Evolutionary conservation across 768 basidiomycete species (phyloP), one percentile per base, ranked within the genome.

Genomic region (Lyophyllum atratum): DNA sequence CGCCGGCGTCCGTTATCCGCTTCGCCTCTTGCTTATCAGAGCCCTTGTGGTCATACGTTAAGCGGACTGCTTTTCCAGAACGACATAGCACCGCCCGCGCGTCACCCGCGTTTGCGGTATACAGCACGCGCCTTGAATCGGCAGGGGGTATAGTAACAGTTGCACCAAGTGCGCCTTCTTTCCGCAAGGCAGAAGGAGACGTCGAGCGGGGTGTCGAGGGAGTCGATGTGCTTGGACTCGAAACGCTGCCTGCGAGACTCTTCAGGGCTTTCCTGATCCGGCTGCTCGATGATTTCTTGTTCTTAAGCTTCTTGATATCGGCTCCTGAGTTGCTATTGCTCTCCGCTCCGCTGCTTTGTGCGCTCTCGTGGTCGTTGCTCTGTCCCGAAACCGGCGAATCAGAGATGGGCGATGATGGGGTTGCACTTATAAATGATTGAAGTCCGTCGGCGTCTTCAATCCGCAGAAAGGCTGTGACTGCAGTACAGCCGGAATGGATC

Each of bases 41-140:
- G 28, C 97, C 97, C 71, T 99, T 99, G 79, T 99, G 97, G 69
- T 99, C 97, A 69, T 99, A 98, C 19, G 97, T 98, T 67, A 99
- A 74, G 44, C 97, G 83, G 3, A 98, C 87, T 4, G 94, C 97
- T 64, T 85, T 90, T 26, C 97, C 97, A 12, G 81, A 85, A 44
- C 97, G 88, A 68, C 92, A 95, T 17, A 99, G 81, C 11, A 99
- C 97, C 4, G 90, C 95, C 22, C 97, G 78, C 6, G 97, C 97
- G 68, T 99, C 97, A 9, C 97, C 97, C 1, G 93, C 97, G 68
- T 99, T 99, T 40, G 97, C 97, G 52, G 87, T 89, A 70, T 98
- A 99, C 34, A 99, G 75, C 44, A 97, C 91, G 26, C 92, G 86
- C 56, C 86, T 82, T 21, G 86, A 69, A 24, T 68, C 73, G 4